Base-by-base conservation (phyloP, 192 early-diverging fungal genomes). In the Podila epicladia region DNA sequence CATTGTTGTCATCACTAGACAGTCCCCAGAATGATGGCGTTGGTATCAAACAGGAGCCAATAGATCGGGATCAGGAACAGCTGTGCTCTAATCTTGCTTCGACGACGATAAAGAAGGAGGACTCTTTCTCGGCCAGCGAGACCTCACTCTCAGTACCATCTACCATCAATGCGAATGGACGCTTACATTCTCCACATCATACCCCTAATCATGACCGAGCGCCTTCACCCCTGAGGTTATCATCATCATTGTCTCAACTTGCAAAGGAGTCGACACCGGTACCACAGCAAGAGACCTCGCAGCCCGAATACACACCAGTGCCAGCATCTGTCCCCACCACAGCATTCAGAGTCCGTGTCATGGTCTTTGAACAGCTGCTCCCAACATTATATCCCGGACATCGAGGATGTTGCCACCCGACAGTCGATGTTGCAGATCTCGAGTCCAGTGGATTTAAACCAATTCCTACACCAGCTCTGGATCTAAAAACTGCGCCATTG, bases 351-450 rank as follows among this genome's bases (percentile, higher is more conserved):
- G 87, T 89, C 32, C 90, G 94, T 41, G 67, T 89, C 12, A 91
- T 93, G 84, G 86, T 95, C 17, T 94, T 92, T 83, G 94, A 95
- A 65, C 92, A 94, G 72, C 82, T 91, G 48, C 83, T 93, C 15
- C 86, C 93, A 7, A 83, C 82, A 11, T 41, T 93, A 3, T 94
- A 84, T 71, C 86, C 84, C 9, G 58, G 74, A 11, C 69, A 62
- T 5, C 59, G 65, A 59, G 69, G 60, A 38, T 88, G 87, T 58
- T 87, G 82, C 59, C 84, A 86, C 24, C 79, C 75, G 15, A 60
- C 69, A 20, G 62, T 82, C n/a, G 75, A 76, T 59, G 37, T 82
- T 35, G 71, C 51, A 5, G 69, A 73, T 13, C n/a, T 85, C 1
- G 72, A 65, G 24, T 64, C 51, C 20, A 58, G 49, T 61, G 74